Conservation (phyloP, 148 eudicot species). For the Nepenthes mirabilis region DNA sequence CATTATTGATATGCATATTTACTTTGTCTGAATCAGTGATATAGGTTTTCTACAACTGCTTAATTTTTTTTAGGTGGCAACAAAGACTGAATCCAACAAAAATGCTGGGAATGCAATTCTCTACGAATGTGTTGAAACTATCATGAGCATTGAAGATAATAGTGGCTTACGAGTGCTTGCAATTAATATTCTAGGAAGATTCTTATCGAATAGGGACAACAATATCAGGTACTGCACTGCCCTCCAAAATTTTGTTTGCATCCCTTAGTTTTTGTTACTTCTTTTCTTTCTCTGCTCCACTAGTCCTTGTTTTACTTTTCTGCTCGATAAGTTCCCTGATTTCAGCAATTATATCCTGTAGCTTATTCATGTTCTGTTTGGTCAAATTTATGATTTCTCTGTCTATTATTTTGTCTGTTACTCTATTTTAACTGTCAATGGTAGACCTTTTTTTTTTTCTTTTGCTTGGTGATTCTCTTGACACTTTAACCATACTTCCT, state of each 20-base stretch:
- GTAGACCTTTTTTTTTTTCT: too few relatives aligned
- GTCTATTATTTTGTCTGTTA: not conserved
- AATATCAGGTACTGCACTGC: conserved; percentile 60
- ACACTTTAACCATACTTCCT: too few relatives aligned
- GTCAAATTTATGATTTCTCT: too few relatives aligned
- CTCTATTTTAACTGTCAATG: too few relatives aligned
- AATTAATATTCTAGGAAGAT: conserved; percentile 91
- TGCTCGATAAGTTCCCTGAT: not conserved
- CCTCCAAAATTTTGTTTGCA: too few relatives aligned
- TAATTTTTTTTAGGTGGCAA: conserved; percentile 64
- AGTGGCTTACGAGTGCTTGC: conserved; percentile 98
- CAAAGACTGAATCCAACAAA: conserved; percentile 95
- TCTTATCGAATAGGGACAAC: conserved; percentile 94
- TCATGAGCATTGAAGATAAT: conserved; percentile 87
- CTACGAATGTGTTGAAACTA: conserved; percentile 95
- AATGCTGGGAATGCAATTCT: conserved; percentile 97
- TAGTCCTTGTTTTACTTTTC: not conserved
- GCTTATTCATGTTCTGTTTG: too few relatives aligned
- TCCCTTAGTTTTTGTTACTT: not conserved
- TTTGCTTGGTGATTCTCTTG: too few relatives aligned
- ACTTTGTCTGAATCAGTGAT: not conserved
- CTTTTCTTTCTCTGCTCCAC: not conserved
- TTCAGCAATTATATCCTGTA: not conserved
- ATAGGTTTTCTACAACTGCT: not conserved
- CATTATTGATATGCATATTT: not conserved